Evolutionary conservation across 495 filamentous ascomycete species (phyloP), one percentile per base, ranked within the genome.

Genomic region (Penicillium antarcticum): DNA sequence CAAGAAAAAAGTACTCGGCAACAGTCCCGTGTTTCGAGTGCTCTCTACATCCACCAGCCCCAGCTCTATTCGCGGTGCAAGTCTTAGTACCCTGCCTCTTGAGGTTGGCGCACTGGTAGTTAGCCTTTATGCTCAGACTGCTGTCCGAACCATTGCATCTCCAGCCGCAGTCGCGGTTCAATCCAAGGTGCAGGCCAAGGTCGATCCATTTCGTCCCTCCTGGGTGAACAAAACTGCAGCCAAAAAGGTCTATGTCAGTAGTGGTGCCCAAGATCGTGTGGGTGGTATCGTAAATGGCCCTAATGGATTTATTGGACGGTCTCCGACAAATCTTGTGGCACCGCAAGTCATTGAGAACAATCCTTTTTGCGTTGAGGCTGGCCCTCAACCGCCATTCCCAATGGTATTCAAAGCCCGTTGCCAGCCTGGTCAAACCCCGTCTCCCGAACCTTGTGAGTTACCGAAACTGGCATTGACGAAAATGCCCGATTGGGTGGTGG

Each of bases 1-100:
- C 1, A 69, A 70, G 42, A 70, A 70, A 31, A 85, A 84, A 62
- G 72, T 80, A 1, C 71, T 88, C 2, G 86, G 83, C 42, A 70
- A 72, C 10, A 85, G 82, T 48, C 85, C 85, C 5, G 73, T 83
- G 1, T 87, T 88, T 55, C 76, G 85, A 9, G 60, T 88, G 18
- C 72, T 84, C 3, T 86, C 82, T 23, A 79, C 81, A 4, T 84
- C 80, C 1, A 68, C 73, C 0, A 80, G 76, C 41, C 75, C 80
- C 0, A 81, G 78, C 46, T 78, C 82, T 0, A 50, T 87, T 7
- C 79, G 81, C 12, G 85, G 85, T 9, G 85, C 85, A 3, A 83
- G 81, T 38, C 58, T 88, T n/a, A 67, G 65, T 3, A 85, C 82
- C 1, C 62, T 87, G 55, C 85, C 85, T 0, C 52, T 88, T 7